Percentiles rank a stretch among this genome's conserved stretches.
Evolutionary conservation across 441 rosid species (phyloP).

Genomic region (Pelargonium myrrhifolium): DNA sequence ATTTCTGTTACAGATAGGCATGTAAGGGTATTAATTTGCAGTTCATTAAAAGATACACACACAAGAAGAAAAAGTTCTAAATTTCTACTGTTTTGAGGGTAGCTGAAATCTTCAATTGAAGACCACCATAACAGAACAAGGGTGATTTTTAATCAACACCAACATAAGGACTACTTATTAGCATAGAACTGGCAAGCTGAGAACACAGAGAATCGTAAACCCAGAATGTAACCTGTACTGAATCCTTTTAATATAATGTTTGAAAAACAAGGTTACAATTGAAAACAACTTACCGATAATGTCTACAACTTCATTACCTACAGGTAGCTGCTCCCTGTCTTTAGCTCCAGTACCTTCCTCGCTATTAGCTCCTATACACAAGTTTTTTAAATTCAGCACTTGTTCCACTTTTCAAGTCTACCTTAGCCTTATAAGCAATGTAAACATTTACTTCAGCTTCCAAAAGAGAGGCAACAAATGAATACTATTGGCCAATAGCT

Average conservation of each 20-base stretch:
- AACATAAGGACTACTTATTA: too few relatives aligned
- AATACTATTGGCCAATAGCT: conserved; percentile 13
- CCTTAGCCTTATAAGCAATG: neutral
- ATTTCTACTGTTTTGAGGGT: neutral
- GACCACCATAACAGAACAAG: neutral
- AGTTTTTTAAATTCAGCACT: conserved; percentile 12
- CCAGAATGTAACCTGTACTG: neutral
- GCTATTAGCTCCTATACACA: conserved; percentile 10
- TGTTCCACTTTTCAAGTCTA: conserved; percentile 17
- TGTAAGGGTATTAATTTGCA: neutral
- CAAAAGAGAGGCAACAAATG: conserved; percentile 5
- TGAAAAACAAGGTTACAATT: neutral
- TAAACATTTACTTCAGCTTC: neutral
- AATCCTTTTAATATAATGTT: conserved; percentile 8
- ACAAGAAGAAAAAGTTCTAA: neutral
- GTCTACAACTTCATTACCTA: conserved; percentile 23
- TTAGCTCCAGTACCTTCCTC: conserved; percentile 15
- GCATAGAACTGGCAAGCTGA: too few relatives aligned
- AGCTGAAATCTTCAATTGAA: neutral
- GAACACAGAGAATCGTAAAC: neutral
- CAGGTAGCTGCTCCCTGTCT: conserved; percentile 16
- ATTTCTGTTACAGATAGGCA: neutral
- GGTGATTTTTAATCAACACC: neutral
- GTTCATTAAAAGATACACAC: too few relatives aligned
- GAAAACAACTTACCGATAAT: conserved; percentile 36